Evolutionary conservation across 2,329 filamentous ascomycete species (phyloP).

Genomic region (Alternaria infectoria): DNA sequence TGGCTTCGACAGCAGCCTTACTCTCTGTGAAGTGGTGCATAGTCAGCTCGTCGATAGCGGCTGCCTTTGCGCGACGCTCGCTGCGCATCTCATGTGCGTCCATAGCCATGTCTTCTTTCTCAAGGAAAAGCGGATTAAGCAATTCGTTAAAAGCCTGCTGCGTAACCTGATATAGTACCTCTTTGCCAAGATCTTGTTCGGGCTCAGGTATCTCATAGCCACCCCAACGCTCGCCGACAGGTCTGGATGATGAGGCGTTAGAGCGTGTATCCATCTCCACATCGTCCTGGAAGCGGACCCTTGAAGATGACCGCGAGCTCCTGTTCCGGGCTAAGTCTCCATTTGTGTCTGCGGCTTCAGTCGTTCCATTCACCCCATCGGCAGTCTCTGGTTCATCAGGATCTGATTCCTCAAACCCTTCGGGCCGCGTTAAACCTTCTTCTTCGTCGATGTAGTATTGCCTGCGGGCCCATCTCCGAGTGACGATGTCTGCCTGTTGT

Average conservation of each 20-base stretch:
- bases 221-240: conserved; percentile 72
- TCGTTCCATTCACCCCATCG: conserved; percentile 11
- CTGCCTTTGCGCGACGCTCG: conserved; percentile 34
- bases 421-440: conserved; percentile 64
- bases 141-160: conserved; percentile 94
- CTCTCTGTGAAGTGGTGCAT: conserved; percentile 22
- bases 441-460: conserved; percentile 87
- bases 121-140: conserved; percentile 83
- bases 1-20: conserved; percentile 18
- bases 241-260: conserved; percentile 74
- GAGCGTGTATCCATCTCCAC: conserved; percentile 73
- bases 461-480: conserved; percentile 73
- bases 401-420: conserved; percentile 20
- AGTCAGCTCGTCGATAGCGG: conserved; percentile 25
- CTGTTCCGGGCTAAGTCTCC: not conserved
- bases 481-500: conserved; percentile 50
- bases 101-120: conserved; percentile 77
- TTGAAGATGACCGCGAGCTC: conserved; percentile 75
- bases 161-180: conserved; percentile 88
- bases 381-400: conserved; percentile 8
- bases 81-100: conserved; percentile 58
- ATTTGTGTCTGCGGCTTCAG: conserved; percentile 27
- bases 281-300: conserved; percentile 78
- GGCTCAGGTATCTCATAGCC: conserved; percentile 80
- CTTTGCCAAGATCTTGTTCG: conserved; percentile 82